Evolutionary conservation across 1,284 basidiomycete species (phyloP).

Genomic region (Lignosus rhinocerotis): DNA sequence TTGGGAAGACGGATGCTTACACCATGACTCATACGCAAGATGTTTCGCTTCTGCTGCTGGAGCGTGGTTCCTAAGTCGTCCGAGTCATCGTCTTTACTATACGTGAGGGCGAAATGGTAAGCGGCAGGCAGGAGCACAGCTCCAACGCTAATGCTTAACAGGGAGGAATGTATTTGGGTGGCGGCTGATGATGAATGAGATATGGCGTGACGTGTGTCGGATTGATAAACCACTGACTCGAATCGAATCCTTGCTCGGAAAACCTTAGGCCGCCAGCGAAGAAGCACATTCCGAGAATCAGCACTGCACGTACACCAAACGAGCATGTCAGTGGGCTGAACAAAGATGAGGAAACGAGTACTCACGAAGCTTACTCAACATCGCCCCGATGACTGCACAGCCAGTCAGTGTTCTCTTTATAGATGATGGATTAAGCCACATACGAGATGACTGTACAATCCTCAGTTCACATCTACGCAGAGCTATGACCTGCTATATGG

Average conservation of each 20-base stretch:
- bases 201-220: not conserved
- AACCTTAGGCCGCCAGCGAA: constrained; percentile 79
- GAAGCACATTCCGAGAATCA: constrained; percentile 76
- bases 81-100: constrained; percentile 26
- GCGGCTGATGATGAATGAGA: constrained; percentile 50
- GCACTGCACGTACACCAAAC: constrained; percentile 22
- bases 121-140: constrained; percentile 81
- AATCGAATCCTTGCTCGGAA: constrained; percentile 76
- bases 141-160: constrained; percentile 78
- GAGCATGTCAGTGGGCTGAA: not conserved
- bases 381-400: constrained; percentile 70
- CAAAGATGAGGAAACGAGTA: constrained; percentile 4
- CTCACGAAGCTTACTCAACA: constrained; percentile 75
- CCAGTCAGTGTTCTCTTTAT: not conserved
- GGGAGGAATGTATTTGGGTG: constrained; percentile 78
- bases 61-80: constrained; percentile 25
- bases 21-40: constrained; percentile 84
- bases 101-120: constrained; percentile 65
- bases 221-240: constrained; percentile 47
- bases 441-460: constrained; percentile 77
- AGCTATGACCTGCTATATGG: constrained; percentile 61
- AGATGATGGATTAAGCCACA: not conserved
- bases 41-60: constrained; percentile 44
- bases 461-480: constrained; percentile 82
- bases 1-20: constrained; percentile 44